phyloP scores from a whole-genome alignment of 1,139 yeast species.

The Eremothecium cymbalariae region DNA sequence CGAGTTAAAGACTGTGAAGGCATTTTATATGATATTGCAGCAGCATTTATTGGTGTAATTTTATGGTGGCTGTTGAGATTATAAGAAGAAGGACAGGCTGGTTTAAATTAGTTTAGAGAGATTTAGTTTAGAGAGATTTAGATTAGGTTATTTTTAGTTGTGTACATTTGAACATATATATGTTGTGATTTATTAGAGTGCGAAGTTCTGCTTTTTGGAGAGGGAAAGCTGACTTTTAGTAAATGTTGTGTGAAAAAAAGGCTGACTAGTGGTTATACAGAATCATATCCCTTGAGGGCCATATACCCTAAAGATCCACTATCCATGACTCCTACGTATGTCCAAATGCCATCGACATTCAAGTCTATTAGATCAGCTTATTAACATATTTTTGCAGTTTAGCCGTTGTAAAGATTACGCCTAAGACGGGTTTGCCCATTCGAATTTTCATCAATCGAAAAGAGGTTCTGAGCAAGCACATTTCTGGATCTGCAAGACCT shows the following conservation, averaged over 20 bases:
- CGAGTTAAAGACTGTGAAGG: slow-evolving; percentile 16
- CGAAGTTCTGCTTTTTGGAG: no score
- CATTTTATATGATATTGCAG: slow-evolving; percentile 19
- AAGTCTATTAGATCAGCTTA: no score
- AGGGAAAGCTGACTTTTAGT: no score
- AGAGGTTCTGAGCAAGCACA: slow-evolving; percentile 19
- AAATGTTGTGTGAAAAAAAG: no score
- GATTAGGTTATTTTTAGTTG: background rate
- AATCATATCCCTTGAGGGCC: no score
- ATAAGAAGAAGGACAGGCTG: slow-evolving; percentile 6
- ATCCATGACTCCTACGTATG: slow-evolving; percentile 11
- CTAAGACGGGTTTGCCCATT: slow-evolving; percentile 21
- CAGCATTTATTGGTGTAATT: slow-evolving; percentile 6
- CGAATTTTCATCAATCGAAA: slow-evolving; percentile 28
- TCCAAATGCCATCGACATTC: no score
- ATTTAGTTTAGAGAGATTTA: background rate
- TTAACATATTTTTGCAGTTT: slow-evolving; percentile 20
- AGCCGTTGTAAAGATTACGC: slow-evolving; percentile 21
- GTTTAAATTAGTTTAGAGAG: background rate
- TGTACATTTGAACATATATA: no score
- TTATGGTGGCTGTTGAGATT: slow-evolving; percentile 9
- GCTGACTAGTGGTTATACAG: no score
- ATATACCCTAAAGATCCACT: no score
- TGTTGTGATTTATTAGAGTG: no score
- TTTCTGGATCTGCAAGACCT: slow-evolving; percentile 12